Evolutionary conservation across 73 alveolate species (phyloP).

Genomic region (Paramecium sonneborni): DNA sequence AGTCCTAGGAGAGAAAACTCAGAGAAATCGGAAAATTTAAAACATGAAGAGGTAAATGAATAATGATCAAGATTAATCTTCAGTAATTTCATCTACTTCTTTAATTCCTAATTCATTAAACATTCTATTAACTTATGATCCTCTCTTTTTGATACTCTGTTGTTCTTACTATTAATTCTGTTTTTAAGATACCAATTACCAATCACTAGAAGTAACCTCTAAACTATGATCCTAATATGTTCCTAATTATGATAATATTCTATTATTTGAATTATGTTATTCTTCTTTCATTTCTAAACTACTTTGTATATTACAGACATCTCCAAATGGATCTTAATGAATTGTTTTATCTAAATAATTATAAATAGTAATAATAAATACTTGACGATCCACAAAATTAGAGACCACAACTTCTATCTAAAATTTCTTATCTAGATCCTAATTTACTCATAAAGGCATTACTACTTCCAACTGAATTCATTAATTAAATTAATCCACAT

Average conservation of each 20-base stretch:
- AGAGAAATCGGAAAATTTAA: neutral
- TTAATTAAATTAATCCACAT: neutral
- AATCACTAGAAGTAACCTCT: neutral
- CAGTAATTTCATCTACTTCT: slow-evolving; percentile 15
- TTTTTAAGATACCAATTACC: neutral
- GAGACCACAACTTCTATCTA: neutral
- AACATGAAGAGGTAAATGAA: neutral
- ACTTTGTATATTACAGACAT: neutral
- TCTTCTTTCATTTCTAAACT: neutral
- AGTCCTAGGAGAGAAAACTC: neutral
- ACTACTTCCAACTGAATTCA: slow-evolving; percentile 18
- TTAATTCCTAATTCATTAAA: neutral
- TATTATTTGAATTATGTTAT: neutral
- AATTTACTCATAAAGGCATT: neutral
- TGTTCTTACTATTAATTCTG: neutral
- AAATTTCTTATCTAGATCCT: neutral
- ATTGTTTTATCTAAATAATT: neutral
- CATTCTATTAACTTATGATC: neutral
- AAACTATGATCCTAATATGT: neutral
- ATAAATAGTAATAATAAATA: neutral
- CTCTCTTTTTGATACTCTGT: neutral
- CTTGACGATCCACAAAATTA: neutral
- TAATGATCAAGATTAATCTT: neutral
- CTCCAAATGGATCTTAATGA: slow-evolving; percentile 15
- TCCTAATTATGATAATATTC: neutral